These are phyloP conservation scores for Flaveria bidentis DNA, from an alignment of 129 eudicot species.

Conservation along the genomic window DNA sequence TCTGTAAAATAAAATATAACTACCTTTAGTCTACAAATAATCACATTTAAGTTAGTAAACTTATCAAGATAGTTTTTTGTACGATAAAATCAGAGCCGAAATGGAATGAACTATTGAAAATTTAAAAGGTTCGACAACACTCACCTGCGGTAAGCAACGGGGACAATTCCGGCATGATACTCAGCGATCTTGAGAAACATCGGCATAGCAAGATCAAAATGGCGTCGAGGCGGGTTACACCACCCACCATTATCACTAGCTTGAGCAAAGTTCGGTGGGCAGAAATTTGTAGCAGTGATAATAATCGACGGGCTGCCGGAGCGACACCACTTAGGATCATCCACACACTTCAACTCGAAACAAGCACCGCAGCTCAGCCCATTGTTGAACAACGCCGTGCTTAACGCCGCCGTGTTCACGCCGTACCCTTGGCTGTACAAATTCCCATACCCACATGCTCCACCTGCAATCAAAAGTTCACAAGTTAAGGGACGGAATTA, in stretches of 20 bases:
- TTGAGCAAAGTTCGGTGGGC: slow-evolving; percentile 58
- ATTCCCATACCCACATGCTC: slow-evolving; percentile 68
- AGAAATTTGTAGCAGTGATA: slow-evolving; percentile 61
- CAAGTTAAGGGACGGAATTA: too few relatives aligned
- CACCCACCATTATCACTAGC: slow-evolving; percentile 64
- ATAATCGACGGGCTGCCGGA: slow-evolving; percentile 60
- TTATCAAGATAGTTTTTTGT: too few relatives aligned
- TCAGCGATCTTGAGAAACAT: slow-evolving; percentile 58
- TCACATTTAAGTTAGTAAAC: too few relatives aligned
- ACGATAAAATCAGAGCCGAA: not conserved
- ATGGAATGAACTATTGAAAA: not conserved
- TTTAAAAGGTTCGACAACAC: not conserved
- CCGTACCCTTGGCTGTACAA: slow-evolving; percentile 70
- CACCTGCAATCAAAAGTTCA: slow-evolving; percentile 33
- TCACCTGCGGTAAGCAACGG: slow-evolving; percentile 59
- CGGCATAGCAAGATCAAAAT: slow-evolving; percentile 67
- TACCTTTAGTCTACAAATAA: too few relatives aligned
- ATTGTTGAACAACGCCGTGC: slow-evolving; percentile 63
- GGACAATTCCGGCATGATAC: slow-evolving; percentile 64
- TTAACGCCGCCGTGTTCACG: slow-evolving; percentile 63
- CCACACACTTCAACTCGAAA: slow-evolving; percentile 54
- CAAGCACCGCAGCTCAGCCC: slow-evolving; percentile 65
- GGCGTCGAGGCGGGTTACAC: slow-evolving; percentile 70
- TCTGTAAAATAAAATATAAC: too few relatives aligned
- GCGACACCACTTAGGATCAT: slow-evolving; percentile 58